Conservation (phyloP, 768 basidiomycete genomes). For the Pulveroboletus sp. region DNA sequence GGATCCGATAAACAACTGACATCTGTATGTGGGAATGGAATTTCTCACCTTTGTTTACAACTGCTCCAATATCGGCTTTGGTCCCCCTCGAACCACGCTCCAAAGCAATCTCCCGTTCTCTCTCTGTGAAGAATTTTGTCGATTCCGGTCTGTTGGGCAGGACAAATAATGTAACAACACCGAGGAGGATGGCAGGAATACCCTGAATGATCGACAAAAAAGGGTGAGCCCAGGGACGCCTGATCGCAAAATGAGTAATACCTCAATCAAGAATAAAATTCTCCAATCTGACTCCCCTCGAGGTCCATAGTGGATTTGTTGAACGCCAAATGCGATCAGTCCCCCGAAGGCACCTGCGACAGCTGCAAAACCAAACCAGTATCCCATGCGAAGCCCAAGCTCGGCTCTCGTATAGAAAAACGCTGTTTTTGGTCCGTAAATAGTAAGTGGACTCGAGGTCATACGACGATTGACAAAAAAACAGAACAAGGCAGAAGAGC, state of each 20-base stretch:
- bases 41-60: conserved; percentile 54
- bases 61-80: conserved; percentile 61
- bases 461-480: neutral
- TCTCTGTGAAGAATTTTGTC: conserved; percentile 50
- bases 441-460: neutral
- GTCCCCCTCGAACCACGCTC: conserved; percentile 64
- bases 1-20: neutral
- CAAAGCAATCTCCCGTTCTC: conserved; percentile 57
- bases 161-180: conserved; percentile 48
- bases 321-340: conserved; percentile 77
- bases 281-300: conserved; percentile 34
- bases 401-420: conserved; percentile 75
- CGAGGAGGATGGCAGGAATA: conserved; percentile 61
- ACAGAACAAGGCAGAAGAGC: neutral
- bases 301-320: conserved; percentile 51
- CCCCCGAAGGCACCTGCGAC: conserved; percentile 84
- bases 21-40: neutral
- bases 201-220: conserved; percentile 40
- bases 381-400: conserved; percentile 71
- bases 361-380: conserved; percentile 84
- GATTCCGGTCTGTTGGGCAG: conserved; percentile 73
- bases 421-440: conserved; percentile 38
- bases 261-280: conserved; percentile 69
- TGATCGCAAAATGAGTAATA: conserved; percentile 25
- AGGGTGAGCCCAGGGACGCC: too few species aligned